Percentiles rank a stretch among this genome's conserved stretches.
Conservation (phyloP, 306 rosid genomes). For the Albizia julibrissin region DNA sequence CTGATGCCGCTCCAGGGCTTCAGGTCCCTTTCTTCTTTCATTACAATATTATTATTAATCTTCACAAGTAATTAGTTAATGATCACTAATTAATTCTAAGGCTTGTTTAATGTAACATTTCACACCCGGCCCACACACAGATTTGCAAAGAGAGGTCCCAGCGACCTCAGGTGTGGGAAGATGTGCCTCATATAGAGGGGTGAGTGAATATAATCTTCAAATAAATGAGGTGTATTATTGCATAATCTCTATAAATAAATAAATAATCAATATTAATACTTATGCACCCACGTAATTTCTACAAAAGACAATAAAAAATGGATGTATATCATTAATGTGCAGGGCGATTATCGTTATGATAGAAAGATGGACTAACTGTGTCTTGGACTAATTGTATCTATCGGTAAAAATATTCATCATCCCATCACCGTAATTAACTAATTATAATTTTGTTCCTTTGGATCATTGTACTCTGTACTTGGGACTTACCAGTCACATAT, state of each 20-base stretch:
- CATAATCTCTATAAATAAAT: too few species aligned
- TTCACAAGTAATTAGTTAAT: neutral
- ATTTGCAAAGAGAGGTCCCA: conserved; percentile 69
- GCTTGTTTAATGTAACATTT: neutral
- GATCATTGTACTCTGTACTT: too few species aligned
- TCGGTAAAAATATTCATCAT: conserved; percentile 49
- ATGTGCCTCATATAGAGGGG: conserved; percentile 72
- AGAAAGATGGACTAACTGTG: conserved; percentile 93
- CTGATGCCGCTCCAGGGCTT: conserved; percentile 77
- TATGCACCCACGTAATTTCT: too few species aligned
- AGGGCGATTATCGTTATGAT: conserved; percentile 82
- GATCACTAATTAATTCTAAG: conserved; percentile 16
- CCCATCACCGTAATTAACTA: too few species aligned
- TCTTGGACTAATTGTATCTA: too few species aligned
- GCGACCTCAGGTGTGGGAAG: conserved; percentile 85
- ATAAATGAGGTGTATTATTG: neutral
- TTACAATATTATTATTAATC: neutral
- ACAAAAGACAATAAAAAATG: neutral
- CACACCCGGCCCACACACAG: conserved; percentile 33
- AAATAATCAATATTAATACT: too few species aligned
- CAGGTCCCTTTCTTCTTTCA: conserved; percentile 56
- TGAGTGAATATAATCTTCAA: neutral
- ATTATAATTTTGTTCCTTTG: too few species aligned
- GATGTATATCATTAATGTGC: conserved; percentile 3
- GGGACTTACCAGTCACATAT: neutral